Percentiles rank a stretch among this genome's conserved stretches.
Evolutionary conservation across 352 stramenopile genomes (phyloP).

Genomic region (Phytophthora cactorum): DNA sequence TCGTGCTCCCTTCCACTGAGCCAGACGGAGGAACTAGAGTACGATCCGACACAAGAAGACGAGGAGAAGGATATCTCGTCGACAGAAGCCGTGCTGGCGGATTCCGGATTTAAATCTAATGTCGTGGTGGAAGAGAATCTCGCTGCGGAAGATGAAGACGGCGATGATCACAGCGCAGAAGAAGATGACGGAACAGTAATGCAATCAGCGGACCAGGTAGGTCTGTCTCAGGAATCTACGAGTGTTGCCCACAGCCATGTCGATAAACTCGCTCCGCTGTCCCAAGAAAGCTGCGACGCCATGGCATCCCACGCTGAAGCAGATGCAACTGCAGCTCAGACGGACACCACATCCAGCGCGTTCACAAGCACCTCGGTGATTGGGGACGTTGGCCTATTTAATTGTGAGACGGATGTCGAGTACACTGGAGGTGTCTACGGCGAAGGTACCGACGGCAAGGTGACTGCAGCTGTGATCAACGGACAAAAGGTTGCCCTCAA

Average conservation of each 20-base stretch:
- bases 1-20: constrained; percentile 38
- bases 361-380: constrained; percentile 88
- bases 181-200: constrained; percentile 9
- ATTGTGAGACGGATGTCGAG: constrained; percentile 81
- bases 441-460: constrained; percentile 86
- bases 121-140: constrained; percentile 15
- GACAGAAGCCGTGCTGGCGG: neutral
- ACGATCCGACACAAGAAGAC: constrained; percentile 29
- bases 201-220: constrained; percentile 18
- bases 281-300: constrained; percentile 35
- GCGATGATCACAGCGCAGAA: constrained; percentile 8
- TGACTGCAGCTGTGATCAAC: constrained; percentile 74
- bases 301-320: constrained; percentile 14
- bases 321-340: constrained; percentile 3
- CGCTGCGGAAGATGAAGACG: neutral
- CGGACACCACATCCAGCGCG: constrained; percentile 17
- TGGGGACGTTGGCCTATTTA: constrained; percentile 86
- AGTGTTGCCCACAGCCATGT: constrained; percentile 19
- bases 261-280: constrained; percentile 31
- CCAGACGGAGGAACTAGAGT: constrained; percentile 45
- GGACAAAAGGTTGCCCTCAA: constrained; percentile 88
- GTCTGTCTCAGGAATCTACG: constrained; percentile 34
- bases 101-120: neutral
- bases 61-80: constrained; percentile 14
- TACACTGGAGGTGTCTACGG: constrained; percentile 85